phyloP scores from a whole-genome alignment of 2,329 filamentous ascomycete genomes.

The Fonsecaea erecta region DNA sequence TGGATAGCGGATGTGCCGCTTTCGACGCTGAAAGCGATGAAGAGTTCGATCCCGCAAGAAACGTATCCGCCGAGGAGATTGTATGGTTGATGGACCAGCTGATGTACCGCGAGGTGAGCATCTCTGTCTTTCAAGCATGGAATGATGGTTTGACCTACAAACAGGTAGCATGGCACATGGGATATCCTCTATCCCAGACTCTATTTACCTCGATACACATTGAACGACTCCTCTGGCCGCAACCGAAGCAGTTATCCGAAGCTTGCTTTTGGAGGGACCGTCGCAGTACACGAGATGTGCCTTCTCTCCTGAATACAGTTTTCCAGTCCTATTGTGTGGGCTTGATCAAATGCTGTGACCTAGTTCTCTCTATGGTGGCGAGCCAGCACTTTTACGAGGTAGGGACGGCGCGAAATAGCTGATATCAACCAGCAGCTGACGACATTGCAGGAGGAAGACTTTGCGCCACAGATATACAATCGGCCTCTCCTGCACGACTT shows the following conservation, averaged over 20 bases:
- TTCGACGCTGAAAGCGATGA: conserved; percentile 82
- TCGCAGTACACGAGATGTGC: conserved; percentile 44
- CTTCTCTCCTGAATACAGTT: conserved; percentile 59
- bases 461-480: conserved; percentile 89
- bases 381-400: conserved; percentile 92
- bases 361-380: conserved; percentile 76
- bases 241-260: conserved; percentile 66
- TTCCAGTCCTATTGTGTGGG: conserved; percentile 85
- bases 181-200: conserved; percentile 94
- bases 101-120: conserved; percentile 77
- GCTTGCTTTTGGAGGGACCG: conserved; percentile 61
- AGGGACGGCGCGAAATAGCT: conserved; percentile 37
- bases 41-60: conserved; percentile 72
- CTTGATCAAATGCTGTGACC: conserved; percentile 79
- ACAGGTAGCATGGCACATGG: conserved; percentile 93
- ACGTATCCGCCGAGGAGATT: conserved; percentile 75
- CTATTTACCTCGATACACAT: conserved; percentile 91
- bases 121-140: neutral
- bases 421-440: neutral
- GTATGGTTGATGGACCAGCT: conserved; percentile 94
- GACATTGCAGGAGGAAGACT: conserved; percentile 81
- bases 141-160: conserved; percentile 1
- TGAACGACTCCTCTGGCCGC: conserved; percentile 76
- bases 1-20: conserved; percentile 89
- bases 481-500: conserved; percentile 73